These are phyloP conservation scores for Sporothrix sp. DNA, from an alignment of 2,329 filamentous ascomycete genomes.

Conservation along the genomic window DNA sequence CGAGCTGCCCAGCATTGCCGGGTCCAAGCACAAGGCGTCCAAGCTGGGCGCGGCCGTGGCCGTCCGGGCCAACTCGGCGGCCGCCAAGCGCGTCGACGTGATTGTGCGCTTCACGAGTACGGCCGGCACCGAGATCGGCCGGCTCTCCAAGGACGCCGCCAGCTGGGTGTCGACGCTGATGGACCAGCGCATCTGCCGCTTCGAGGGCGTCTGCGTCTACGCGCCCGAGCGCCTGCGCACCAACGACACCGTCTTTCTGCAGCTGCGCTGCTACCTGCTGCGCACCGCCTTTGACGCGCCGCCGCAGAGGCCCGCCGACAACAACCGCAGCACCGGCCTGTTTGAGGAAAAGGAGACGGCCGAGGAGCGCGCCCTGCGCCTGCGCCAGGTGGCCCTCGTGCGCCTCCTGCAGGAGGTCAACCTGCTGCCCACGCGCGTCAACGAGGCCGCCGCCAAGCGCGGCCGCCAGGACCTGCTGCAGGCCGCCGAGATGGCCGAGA, in stretches of 20 bases:
- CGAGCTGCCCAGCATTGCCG: constrained; percentile 40
- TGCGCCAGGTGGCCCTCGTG: constrained; percentile 80
- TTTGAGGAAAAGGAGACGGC: constrained; percentile 79
- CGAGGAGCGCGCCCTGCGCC: constrained; percentile 73
- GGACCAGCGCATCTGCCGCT: constrained; percentile 79
- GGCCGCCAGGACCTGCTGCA: constrained; percentile 76
- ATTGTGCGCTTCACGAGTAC: constrained; percentile 83
- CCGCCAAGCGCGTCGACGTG: constrained; percentile 65
- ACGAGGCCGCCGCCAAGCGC: constrained; percentile 63
- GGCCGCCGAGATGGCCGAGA: constrained; percentile 81
- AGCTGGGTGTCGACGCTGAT: constrained; percentile 87
- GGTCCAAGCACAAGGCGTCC: constrained; percentile 31
- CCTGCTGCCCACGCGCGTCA: constrained; percentile 64
- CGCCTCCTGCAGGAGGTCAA: constrained; percentile 85
- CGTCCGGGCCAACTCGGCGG: constrained; percentile 35
- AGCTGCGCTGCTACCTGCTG: constrained; percentile 69
- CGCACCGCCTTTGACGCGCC: constrained; percentile 60
- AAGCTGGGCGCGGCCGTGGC: constrained; percentile 30
- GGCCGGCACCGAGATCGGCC: constrained; percentile 71
- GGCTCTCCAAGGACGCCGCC: constrained; percentile 76
- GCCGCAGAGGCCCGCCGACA: constrained; percentile 53
- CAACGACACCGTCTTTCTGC: constrained; percentile 90
- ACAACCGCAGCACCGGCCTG: constrained; percentile 64
- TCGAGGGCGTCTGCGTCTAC: constrained; percentile 82
- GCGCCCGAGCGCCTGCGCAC: constrained; percentile 75